These are phyloP conservation scores for Toxicodendron radicans DNA, from an alignment of 345 rosid genomes.

Conservation along the genomic window DNA sequence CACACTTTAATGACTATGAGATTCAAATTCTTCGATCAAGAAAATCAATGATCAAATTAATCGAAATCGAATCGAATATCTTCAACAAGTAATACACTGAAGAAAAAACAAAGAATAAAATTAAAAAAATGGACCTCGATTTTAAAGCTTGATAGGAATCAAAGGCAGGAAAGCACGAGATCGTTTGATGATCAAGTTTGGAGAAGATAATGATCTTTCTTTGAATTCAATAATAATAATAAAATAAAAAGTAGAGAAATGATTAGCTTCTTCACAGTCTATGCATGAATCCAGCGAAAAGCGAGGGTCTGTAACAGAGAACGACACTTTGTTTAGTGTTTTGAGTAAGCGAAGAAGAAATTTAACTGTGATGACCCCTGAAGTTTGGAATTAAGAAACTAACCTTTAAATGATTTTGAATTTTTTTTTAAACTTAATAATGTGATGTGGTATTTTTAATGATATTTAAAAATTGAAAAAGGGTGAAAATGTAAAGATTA, in stretches of 20 bases:
- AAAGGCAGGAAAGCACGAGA: background rate
- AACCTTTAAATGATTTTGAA: too few species aligned
- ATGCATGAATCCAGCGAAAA: background rate
- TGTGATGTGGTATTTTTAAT: too few species aligned
- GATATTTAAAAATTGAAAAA: too few species aligned
- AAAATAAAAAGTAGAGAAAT: background rate
- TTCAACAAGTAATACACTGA: background rate
- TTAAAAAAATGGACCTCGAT: slow-evolving; percentile 1
- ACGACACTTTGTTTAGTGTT: background rate
- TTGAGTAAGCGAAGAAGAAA: background rate
- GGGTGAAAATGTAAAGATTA: too few species aligned
- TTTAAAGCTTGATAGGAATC: background rate
- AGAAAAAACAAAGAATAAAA: background rate
- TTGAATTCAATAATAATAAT: too few species aligned
- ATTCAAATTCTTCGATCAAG: background rate
- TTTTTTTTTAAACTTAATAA: too few species aligned
- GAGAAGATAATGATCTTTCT: background rate
- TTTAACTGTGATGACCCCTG: too few species aligned
- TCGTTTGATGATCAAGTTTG: background rate
- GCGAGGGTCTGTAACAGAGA: background rate
- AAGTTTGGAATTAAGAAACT: too few species aligned
- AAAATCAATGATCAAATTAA: background rate
- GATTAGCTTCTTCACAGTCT: background rate
- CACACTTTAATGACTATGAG: background rate
- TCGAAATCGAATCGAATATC: background rate